These are phyloP conservation scores for Apophysomyces sp. DNA, from an alignment of 371 early-diverging fungal species.

Conservation along the genomic window DNA sequence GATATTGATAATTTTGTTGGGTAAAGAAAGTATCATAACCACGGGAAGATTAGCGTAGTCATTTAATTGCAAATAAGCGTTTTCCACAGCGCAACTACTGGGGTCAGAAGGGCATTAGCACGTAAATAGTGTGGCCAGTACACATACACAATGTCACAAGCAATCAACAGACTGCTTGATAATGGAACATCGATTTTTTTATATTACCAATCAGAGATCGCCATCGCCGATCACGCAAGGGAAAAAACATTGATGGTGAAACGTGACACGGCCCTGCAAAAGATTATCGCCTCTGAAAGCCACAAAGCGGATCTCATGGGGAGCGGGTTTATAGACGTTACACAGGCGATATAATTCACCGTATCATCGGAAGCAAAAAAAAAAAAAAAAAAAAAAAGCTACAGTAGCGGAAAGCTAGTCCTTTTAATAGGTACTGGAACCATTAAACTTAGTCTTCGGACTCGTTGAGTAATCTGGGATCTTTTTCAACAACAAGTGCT, in stretches of 20 bases:
- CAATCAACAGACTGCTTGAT: too few relatives aligned
- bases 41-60: too few relatives aligned
- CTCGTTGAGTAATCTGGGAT: conserved; percentile 31
- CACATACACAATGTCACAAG: too few relatives aligned
- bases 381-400: neutral
- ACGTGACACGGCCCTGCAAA: conserved; percentile 1
- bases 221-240: conserved; percentile 3
- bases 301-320: neutral
- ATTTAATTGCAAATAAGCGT: too few relatives aligned
- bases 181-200: too few relatives aligned
- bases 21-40: too few relatives aligned
- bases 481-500: conserved; percentile 82
- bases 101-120: too few relatives aligned
- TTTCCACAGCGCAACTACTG: too few relatives aligned
- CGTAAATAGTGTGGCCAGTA: too few relatives aligned
- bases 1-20: too few relatives aligned
- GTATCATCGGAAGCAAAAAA: neutral
- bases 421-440: neutral
- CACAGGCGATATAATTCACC: neutral
- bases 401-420: neutral
- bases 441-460: neutral
- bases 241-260: neutral
- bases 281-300: neutral
- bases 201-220: conserved; percentile 1
- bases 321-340: neutral